Evolutionary conservation across 2,329 filamentous ascomycete species (phyloP), one percentile per base, ranked within the genome.

Genomic region (Pseudomassariella vexata): DNA sequence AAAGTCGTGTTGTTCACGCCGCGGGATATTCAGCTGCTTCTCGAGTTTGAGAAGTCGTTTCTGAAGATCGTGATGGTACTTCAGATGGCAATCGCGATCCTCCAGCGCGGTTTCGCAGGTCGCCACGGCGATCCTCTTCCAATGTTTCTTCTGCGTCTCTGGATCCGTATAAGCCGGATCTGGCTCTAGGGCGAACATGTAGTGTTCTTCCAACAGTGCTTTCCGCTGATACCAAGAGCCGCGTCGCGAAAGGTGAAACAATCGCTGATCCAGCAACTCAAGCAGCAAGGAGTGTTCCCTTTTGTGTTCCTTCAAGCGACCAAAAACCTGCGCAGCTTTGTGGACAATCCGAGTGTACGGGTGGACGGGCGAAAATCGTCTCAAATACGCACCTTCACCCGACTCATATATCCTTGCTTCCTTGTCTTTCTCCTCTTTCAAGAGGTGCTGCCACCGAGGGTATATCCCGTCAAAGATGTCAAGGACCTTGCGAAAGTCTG

Each of bases 201-300:
- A 96, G 52, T 94, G 88, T 55, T 98, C 92, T 62, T 98, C 92
- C 2, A 98, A 59, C 1, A 98, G 65, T 1, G 90, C 92, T 59
- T 94, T 95, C 14, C 92, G 84, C 52, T 95, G 89, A 53, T 96
- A 96, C 92, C 92, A 98, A 1, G 80, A 77, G 1, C 92, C 92
- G 24, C 92, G 76, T 18, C 89, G 76, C 2, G 88, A 78, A 25
- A 84, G 70, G 48, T 96, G 89, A 48, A 96, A 96, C 0, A 95
- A 69, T 5, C 74, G 74, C 52, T 98, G 92, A 4, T 63, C 62
- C 0, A 98, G 74, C 4, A 98, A 70, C 48, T 92, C 85, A 0
- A 61, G 68, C 2, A 95, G 62, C 1, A 95, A 62, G 3, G 69
- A 62, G 50, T 95, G 79, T 51, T 98, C 92, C 17, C 76, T 74